Conservation (phyloP, 805 yeast species). For the Candida oleophila region DNA sequence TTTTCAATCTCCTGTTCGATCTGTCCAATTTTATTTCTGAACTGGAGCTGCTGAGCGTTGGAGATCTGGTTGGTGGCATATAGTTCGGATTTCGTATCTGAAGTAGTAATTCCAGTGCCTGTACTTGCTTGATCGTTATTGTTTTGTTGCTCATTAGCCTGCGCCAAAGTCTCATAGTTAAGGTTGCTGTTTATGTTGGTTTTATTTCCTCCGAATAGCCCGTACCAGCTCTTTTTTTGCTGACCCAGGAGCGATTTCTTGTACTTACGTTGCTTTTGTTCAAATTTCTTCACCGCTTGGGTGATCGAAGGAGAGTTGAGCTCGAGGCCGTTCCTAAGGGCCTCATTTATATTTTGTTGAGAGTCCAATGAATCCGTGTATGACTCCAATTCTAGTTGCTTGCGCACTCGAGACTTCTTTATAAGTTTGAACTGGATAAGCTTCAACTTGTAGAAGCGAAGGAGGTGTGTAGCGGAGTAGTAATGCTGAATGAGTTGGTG, state of each 20-base stretch:
- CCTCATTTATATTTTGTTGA: constrained; percentile 19
- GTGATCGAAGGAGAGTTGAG: constrained; percentile 38
- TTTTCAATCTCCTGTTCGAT: constrained; percentile 43
- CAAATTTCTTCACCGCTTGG: constrained; percentile 33
- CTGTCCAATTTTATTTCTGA: constrained; percentile 29
- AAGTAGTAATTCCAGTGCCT: background rate
- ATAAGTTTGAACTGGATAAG: constrained; percentile 47
- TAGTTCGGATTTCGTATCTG: background rate
- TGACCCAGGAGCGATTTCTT: constrained; percentile 10
- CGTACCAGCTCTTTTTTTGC: constrained; percentile 41
- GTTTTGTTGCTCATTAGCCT: constrained; percentile 1
- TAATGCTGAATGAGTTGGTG: constrained; percentile 48
- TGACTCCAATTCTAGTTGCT: constrained; percentile 35
- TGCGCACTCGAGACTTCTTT: constrained; percentile 37
- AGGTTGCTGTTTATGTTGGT: constrained; percentile 8
- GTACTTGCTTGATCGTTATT: constrained; percentile 1
- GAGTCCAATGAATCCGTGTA: constrained; percentile 19
- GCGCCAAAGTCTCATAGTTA: background rate
- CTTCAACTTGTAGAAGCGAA: constrained; percentile 51
- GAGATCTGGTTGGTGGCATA: constrained; percentile 3
- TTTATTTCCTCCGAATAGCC: constrained; percentile 39
- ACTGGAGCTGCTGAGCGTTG: constrained; percentile 13
- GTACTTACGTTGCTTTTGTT: constrained; percentile 19
- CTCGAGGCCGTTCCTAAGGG: constrained; percentile 27
- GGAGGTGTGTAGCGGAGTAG: constrained; percentile 40